Conservation (phyloP, 352 stramenopile species). For the Globisporangium sylvaticum region DNA sequence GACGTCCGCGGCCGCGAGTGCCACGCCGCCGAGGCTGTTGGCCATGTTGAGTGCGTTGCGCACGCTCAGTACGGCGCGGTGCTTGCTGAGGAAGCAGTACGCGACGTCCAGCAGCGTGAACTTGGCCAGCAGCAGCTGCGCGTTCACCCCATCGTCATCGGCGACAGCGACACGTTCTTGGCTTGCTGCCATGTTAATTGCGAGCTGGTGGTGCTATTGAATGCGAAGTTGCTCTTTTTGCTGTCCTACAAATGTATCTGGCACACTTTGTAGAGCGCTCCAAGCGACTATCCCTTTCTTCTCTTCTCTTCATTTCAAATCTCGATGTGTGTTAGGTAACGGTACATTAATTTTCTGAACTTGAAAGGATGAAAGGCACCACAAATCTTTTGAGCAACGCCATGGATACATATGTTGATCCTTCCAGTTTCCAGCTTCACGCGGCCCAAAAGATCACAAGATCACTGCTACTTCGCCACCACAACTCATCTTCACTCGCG, state of each 20-base stretch:
- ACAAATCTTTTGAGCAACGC: background rate
- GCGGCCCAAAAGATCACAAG: background rate
- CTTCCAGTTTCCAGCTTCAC: too few relatives aligned
- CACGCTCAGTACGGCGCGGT: slow-evolving; percentile 37
- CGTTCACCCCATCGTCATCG: background rate
- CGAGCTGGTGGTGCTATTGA: background rate
- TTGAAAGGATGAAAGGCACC: background rate
- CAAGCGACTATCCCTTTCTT: background rate
- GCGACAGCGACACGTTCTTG: background rate
- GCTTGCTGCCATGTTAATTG: background rate
- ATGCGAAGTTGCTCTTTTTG: background rate
- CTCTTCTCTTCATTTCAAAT: background rate
- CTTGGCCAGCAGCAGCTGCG: slow-evolving; percentile 27
- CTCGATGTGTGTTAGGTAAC: too few relatives aligned
- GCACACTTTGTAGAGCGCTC: background rate
- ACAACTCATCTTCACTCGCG: background rate
- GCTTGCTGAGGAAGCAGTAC: slow-evolving; percentile 63
- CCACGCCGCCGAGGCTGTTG: slow-evolving; percentile 44
- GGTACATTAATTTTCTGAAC: background rate
- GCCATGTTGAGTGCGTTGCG: slow-evolving; percentile 56
- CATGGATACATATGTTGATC: background rate
- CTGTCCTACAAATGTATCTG: background rate
- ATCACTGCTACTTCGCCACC: slow-evolving; percentile 3
- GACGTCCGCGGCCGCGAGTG: slow-evolving; percentile 38
- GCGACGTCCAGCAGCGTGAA: slow-evolving; percentile 66